These are phyloP conservation scores for Fusarium sulawesiense DNA, from an alignment of 2,329 filamentous ascomycete genomes.

Conservation along the genomic window DNA sequence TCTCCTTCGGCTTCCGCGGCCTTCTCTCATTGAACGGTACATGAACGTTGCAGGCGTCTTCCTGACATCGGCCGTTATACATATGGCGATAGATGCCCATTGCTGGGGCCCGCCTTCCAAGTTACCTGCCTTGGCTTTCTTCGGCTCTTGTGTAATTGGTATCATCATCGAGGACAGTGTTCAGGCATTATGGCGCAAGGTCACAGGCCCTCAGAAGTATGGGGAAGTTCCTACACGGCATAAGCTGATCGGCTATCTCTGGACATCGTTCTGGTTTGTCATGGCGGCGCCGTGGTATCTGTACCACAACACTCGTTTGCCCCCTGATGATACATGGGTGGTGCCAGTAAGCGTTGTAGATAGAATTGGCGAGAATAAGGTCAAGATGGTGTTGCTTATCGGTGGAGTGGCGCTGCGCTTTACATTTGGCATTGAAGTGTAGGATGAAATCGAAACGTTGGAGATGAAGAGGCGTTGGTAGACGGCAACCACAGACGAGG, in stretches of 20 bases:
- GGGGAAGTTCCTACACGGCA: background rate
- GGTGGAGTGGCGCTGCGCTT: background rate
- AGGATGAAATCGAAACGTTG: background rate
- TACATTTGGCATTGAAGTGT: background rate
- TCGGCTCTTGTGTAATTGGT: background rate
- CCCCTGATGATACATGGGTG: background rate
- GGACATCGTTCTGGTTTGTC: background rate
- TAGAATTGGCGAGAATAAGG: background rate
- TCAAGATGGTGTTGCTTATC: background rate
- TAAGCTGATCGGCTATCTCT: background rate
- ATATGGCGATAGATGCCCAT: background rate
- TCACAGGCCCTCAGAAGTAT: accelerated
- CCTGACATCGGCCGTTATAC: background rate
- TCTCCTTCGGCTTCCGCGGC: background rate
- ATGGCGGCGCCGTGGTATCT: background rate
- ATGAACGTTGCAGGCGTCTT: background rate
- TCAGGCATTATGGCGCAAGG: background rate
- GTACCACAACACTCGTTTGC: background rate
- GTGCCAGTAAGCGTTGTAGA: background rate
- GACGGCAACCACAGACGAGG: background rate
- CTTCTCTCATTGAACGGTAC: background rate
- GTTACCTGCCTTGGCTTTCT: background rate
- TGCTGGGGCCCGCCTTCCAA: background rate
- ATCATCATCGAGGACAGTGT: background rate
- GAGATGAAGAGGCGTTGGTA: no score